These are phyloP conservation scores for Trichoderma aggressivum DNA, from an alignment of 2,329 filamentous ascomycete species.

Conservation along the genomic window DNA sequence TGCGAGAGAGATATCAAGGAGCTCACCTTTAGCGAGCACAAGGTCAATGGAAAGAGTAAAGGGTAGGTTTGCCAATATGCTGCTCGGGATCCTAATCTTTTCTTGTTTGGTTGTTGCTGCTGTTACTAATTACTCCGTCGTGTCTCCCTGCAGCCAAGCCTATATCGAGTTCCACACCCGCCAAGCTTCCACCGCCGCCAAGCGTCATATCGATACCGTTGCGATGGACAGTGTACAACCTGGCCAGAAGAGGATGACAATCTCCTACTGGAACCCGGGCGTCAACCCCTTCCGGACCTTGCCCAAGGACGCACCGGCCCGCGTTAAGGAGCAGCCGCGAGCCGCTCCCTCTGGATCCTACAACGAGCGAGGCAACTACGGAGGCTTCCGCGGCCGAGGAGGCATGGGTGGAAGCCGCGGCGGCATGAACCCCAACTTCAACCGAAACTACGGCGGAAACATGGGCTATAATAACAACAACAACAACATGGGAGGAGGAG, in stretches of 20 bases:
- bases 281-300: conserved; percentile 87
- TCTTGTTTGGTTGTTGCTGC: not conserved
- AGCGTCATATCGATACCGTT: conserved; percentile 72
- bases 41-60: conserved; percentile 98
- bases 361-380: conserved; percentile 49
- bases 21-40: conserved; percentile 96
- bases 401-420: conserved; percentile 42
- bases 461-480: conserved; percentile 39
- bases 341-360: conserved; percentile 49
- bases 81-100: not conserved
- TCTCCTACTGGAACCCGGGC: conserved; percentile 71
- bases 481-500: conserved; percentile 43
- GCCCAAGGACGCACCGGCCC: conserved; percentile 74
- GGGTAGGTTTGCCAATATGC: conserved; percentile 57
- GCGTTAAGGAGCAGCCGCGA: conserved; percentile 60
- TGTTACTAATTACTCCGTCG: conserved; percentile 17
- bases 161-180: conserved; percentile 82
- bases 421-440: conserved; percentile 47
- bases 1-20: conserved; percentile 86
- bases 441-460: conserved; percentile 41
- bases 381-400: conserved; percentile 53
- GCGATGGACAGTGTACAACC: conserved; percentile 48
- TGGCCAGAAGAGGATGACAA: conserved; percentile 66
- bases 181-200: conserved; percentile 81
- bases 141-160: conserved; percentile 53